These are phyloP conservation scores for Spinellus fusiger DNA, from an alignment of 192 early-diverging fungal genomes.

Conservation along the genomic window DNA sequence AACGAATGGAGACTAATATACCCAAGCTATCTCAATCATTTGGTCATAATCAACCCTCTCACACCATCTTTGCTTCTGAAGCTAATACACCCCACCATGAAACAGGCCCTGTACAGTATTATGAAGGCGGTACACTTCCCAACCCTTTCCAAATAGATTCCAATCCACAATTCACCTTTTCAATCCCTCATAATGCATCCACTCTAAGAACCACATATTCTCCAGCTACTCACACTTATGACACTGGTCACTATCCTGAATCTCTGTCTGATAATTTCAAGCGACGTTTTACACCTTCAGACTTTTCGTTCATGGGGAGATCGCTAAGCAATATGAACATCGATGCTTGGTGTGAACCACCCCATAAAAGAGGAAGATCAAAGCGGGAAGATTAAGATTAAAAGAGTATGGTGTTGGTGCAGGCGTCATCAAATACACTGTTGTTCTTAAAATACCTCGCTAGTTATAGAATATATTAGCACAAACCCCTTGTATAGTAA, in stretches of 20 bases:
- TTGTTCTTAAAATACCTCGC: too few species aligned
- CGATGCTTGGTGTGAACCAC: conserved; percentile 21
- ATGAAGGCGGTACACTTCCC: conserved; percentile 3
- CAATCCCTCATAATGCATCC: conserved; percentile 12
- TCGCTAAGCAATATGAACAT: conserved; percentile 21
- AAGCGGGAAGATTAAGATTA: conserved; percentile 14
- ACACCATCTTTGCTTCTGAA: too few species aligned
- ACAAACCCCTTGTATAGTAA: too few species aligned
- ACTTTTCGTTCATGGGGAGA: conserved; percentile 31
- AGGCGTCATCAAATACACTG: too few species aligned
- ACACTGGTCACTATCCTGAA: conserved; percentile 1
- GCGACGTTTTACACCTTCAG: conserved; percentile 12
- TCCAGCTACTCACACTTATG: neutral
- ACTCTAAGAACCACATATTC: conserved; percentile 1
- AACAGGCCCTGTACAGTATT: neutral
- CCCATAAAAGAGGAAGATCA: conserved; percentile 23
- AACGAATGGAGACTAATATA: too few species aligned
- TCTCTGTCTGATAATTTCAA: conserved; percentile 5
- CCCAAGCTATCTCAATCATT: too few species aligned
- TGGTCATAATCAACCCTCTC: too few species aligned
- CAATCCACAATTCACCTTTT: conserved; percentile 31
- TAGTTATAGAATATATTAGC: too few species aligned
- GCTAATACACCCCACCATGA: neutral
- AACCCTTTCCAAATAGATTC: conserved; percentile 32
- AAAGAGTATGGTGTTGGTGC: too few species aligned